Conservation (phyloP, 177 flowering plant genomes). For the Vitis hybrid region DNA sequence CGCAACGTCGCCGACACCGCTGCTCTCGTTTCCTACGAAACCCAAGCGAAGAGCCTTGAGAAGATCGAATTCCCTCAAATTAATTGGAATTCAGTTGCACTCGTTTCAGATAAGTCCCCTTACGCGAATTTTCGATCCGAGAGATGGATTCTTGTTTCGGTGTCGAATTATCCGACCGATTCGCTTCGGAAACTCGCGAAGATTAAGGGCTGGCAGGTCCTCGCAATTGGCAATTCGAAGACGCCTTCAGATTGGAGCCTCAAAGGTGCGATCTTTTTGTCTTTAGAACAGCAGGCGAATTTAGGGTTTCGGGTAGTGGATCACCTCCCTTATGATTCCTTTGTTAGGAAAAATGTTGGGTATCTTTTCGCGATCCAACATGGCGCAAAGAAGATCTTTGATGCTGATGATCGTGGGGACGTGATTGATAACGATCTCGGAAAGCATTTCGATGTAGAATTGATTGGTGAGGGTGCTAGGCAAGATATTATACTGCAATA, state of each 20-base stretch:
- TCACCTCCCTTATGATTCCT: constrained; percentile 84
- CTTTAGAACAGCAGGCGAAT: constrained; percentile 75
- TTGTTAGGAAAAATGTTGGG: constrained; percentile 80
- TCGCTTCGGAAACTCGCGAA: constrained; percentile 51
- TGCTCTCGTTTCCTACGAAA: constrained; percentile 65
- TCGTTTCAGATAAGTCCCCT: constrained; percentile 50
- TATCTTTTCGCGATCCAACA: constrained; percentile 95
- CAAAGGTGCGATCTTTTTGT: constrained; percentile 84
- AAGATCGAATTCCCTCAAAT: constrained; percentile 50
- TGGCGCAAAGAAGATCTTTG: constrained; percentile 91
- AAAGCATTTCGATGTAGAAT: constrained; percentile 88
- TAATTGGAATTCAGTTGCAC: constrained; percentile 45
- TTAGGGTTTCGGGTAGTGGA: constrained; percentile 76
- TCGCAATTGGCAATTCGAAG: constrained; percentile 76
- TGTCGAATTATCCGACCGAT: constrained; percentile 64
- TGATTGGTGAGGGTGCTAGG: constrained; percentile 79
- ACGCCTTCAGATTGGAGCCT: constrained; percentile 85
- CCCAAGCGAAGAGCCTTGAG: constrained; percentile 37
- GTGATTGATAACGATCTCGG: constrained; percentile 79
- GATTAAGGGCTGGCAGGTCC: constrained; percentile 92
- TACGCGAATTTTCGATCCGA: constrained; percentile 72
- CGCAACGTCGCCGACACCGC: constrained; percentile 68
- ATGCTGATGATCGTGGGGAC: constrained; percentile 86
- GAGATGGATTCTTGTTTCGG: constrained; percentile 88
- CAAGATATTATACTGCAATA: constrained; percentile 79